phyloP scores from a whole-genome alignment of 345 rosid species.

The Clausena lansium region DNA sequence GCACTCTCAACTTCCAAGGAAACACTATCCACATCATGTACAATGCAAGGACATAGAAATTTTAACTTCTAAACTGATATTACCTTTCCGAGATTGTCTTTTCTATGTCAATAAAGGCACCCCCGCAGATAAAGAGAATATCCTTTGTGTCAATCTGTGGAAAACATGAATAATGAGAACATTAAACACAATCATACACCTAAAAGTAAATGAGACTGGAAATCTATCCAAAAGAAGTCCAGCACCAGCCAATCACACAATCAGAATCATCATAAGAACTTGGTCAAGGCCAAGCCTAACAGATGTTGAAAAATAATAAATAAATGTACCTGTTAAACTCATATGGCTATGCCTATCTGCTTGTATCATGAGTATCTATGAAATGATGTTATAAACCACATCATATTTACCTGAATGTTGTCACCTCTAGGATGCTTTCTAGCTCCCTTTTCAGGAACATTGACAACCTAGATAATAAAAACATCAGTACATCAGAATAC shows the following conservation, averaged over 20 bases:
- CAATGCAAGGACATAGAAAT: not conserved
- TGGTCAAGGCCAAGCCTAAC: not conserved
- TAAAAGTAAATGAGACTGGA: not conserved
- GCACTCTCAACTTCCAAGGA: not conserved
- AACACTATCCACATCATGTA: not conserved
- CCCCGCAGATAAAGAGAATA: conserved; percentile 97
- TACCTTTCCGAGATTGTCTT: conserved; percentile 99
- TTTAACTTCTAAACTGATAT: conserved; percentile 2
- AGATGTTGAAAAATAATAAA: not conserved
- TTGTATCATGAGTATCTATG: not conserved
- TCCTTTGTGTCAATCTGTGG: conserved; percentile 95
- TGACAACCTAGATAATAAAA: conserved; percentile 65
- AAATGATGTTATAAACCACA: not conserved
- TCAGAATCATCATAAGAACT: not conserved
- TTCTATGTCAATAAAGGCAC: conserved; percentile 95
- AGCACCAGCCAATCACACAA: not conserved
- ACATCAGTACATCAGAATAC: not conserved
- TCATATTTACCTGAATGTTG: conserved; percentile 79
- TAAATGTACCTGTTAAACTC: not conserved
- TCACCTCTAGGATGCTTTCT: conserved; percentile 99
- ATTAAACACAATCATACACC: not conserved
- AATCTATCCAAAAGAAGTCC: not conserved
- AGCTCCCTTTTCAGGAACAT: conserved; percentile 99
- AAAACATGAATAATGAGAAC: not conserved
- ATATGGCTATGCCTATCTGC: not conserved